These are phyloP conservation scores for Colletotrichum ledebouriae DNA, from an alignment of 2,329 filamentous ascomycete genomes.

Conservation along the genomic window DNA sequence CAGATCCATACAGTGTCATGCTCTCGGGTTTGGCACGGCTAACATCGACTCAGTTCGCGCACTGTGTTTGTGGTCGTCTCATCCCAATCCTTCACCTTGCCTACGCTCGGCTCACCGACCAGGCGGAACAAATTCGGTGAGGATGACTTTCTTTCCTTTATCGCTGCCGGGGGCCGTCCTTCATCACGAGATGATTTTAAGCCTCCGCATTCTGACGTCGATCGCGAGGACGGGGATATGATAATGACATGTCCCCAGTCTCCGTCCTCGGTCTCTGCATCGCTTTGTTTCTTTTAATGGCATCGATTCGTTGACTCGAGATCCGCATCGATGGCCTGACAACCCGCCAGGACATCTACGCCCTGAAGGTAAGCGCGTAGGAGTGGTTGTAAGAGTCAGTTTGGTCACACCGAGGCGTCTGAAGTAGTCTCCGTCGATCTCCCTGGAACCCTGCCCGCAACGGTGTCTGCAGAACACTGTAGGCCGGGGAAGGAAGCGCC, in stretches of 20 bases:
- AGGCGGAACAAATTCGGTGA: not conserved
- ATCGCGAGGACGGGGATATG: constrained; percentile 11
- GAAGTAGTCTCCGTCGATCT: constrained; percentile 15
- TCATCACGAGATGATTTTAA: constrained; percentile 26
- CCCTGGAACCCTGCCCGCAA: constrained; percentile 23
- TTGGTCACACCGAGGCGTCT: constrained; percentile 37
- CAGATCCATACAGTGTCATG: constrained; percentile 19
- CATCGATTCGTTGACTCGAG: not conserved
- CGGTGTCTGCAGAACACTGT: constrained; percentile 25
- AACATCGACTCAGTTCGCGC: not conserved
- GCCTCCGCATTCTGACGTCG: constrained; percentile 33
- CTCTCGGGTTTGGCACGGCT: not conserved
- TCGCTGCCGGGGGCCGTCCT: constrained; percentile 8
- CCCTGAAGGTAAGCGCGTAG: constrained; percentile 1
- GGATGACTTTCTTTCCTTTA: not conserved
- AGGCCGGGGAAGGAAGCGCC: constrained; percentile 36
- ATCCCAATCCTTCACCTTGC: constrained; percentile 24
- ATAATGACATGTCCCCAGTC: constrained; percentile 20
- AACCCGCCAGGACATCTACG: constrained; percentile 5
- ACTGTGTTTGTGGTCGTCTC: constrained; percentile 37
- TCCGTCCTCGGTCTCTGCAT: not conserved
- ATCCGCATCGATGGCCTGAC: constrained; percentile 25
- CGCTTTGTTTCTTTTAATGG: not conserved
- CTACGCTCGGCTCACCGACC: constrained; percentile 22
- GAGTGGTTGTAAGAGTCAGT: constrained; percentile 35